These are phyloP conservation scores for Camelina hispida DNA, from an alignment of 345 rosid species.

Conservation along the genomic window DNA sequence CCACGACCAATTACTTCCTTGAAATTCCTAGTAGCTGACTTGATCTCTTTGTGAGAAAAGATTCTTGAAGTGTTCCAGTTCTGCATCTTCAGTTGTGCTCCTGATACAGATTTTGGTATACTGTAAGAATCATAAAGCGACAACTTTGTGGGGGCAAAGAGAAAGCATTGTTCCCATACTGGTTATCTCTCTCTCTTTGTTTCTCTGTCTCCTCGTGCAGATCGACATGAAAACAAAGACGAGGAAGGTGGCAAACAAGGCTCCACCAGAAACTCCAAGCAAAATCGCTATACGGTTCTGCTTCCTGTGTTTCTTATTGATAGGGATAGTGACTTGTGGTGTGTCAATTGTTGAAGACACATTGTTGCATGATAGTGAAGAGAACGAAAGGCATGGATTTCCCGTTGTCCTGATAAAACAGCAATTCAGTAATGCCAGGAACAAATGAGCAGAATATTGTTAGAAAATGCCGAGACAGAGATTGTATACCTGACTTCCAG, in stretches of 20 bases:
- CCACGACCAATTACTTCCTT: slow-evolving; percentile 88
- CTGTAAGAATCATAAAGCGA: slow-evolving; percentile 23
- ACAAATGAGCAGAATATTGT: slow-evolving; percentile 1
- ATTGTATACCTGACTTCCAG: slow-evolving; percentile 71
- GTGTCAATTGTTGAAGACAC: slow-evolving; percentile 71
- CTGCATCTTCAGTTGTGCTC: slow-evolving; percentile 61
- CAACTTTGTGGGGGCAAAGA: slow-evolving; percentile 3
- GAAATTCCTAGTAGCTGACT: slow-evolving; percentile 75
- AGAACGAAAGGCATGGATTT: slow-evolving; percentile 78
- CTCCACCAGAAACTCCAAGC: slow-evolving; percentile 67
- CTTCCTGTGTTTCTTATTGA: slow-evolving; percentile 51
- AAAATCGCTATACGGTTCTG: slow-evolving; percentile 52
- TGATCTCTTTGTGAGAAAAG: slow-evolving; percentile 84
- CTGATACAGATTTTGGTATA: slow-evolving; percentile 40
- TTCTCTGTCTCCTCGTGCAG: slow-evolving; percentile 51
- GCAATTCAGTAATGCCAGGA: slow-evolving; percentile 30
- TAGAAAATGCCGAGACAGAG: neutral
- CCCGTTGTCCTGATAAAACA: slow-evolving; percentile 66
- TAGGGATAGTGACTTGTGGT: slow-evolving; percentile 74
- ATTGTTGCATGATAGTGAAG: slow-evolving; percentile 62
- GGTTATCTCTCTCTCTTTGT: slow-evolving; percentile 46
- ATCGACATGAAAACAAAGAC: slow-evolving; percentile 47
- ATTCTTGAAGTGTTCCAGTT: slow-evolving; percentile 86
- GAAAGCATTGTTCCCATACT: slow-evolving; percentile 52
- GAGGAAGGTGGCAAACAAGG: slow-evolving; percentile 55